A percentile compares a stretch with the other conserved stretches of the same genome.
These are phyloP conservation scores for Ceratorhiza oryzae-sativae DNA, from an alignment of 1,284 basidiomycete species.

Conservation along the genomic window DNA sequence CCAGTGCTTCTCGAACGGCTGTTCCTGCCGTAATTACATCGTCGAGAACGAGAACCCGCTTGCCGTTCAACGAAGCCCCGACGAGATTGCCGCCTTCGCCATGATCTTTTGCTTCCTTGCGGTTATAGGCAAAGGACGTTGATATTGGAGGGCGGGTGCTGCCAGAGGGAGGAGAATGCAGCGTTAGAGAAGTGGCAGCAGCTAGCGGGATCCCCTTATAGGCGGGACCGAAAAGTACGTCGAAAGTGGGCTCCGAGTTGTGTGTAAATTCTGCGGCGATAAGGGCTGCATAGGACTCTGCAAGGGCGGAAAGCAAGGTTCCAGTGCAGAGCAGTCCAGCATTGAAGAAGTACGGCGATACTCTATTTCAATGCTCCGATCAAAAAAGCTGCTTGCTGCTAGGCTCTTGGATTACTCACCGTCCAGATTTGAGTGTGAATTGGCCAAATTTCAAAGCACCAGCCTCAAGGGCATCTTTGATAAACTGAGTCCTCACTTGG, in stretches of 20 bases:
- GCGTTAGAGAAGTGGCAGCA: conserved; percentile 77
- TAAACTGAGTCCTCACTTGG: conserved; percentile 53
- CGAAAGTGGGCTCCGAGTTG: conserved; percentile 62
- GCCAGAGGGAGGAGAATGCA: conserved; percentile 48
- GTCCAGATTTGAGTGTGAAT: conserved; percentile 93
- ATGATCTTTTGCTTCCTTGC: conserved; percentile 96
- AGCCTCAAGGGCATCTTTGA: conserved; percentile 58
- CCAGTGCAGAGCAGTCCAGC: conserved; percentile 89
- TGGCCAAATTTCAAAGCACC: conserved; percentile 87
- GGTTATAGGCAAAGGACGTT: conserved; percentile 88
- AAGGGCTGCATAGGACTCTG: conserved; percentile 89
- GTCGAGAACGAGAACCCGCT: conserved; percentile 87
- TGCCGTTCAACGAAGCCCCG: conserved; percentile 81
- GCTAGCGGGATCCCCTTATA: conserved; percentile 98
- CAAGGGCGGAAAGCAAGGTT: conserved; percentile 78
- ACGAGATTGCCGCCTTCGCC: conserved; percentile 97
- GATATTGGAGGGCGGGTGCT: conserved; percentile 69
- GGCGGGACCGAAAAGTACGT: conserved; percentile 94
- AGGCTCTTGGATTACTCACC: too few species aligned
- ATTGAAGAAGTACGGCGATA: conserved; percentile 98
- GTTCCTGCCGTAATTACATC: conserved; percentile 98
- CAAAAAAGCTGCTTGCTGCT: too few species aligned
- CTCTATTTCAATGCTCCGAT: too few species aligned
- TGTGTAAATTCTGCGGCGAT: conserved; percentile 53
- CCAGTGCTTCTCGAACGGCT: conserved; percentile 84